A percentile compares a stretch with the other conserved stretches of the same genome.
phyloP scores from a whole-genome alignment of 116 monocot species.

The Dioscorea cayenensis region DNA sequence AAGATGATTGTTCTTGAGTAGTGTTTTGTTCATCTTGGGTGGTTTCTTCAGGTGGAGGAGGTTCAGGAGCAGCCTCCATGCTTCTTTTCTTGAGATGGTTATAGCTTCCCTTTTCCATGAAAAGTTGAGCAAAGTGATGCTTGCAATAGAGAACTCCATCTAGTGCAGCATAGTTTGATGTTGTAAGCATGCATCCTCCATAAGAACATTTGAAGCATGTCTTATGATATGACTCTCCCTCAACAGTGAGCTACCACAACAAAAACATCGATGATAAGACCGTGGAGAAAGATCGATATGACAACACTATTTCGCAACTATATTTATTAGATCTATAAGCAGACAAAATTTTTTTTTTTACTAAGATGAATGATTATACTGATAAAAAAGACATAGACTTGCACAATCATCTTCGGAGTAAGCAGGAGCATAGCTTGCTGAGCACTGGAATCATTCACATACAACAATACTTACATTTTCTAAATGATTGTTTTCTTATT shows the following conservation, averaged over 20 bases:
- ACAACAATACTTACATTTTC: no score
- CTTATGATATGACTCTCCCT: conserved; percentile 85
- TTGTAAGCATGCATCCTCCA: conserved; percentile 74
- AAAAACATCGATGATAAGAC: no score
- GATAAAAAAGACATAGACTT: no score
- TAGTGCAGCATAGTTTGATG: conserved; percentile 67
- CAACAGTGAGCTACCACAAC: conserved; percentile 50
- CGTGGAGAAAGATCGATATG: no score
- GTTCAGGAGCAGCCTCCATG: background rate
- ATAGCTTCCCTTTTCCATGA: conserved; percentile 88
- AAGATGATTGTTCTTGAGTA: background rate
- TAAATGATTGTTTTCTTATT: no score
- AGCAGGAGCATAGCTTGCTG: no score
- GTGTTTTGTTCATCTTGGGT: background rate
- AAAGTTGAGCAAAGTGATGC: conserved; percentile 78
- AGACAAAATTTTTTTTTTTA: no score
- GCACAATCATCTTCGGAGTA: no score
- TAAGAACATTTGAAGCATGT: conserved; percentile 83
- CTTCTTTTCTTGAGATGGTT: conserved; percentile 47
- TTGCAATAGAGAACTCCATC: conserved; percentile 89
- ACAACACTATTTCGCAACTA: no score
- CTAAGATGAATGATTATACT: no score
- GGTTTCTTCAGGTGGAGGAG: background rate
- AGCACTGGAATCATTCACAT: no score
- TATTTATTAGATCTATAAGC: no score